Conservation (phyloP, 805 yeast genomes). For the Wickerhamiella slavikovae region DNA sequence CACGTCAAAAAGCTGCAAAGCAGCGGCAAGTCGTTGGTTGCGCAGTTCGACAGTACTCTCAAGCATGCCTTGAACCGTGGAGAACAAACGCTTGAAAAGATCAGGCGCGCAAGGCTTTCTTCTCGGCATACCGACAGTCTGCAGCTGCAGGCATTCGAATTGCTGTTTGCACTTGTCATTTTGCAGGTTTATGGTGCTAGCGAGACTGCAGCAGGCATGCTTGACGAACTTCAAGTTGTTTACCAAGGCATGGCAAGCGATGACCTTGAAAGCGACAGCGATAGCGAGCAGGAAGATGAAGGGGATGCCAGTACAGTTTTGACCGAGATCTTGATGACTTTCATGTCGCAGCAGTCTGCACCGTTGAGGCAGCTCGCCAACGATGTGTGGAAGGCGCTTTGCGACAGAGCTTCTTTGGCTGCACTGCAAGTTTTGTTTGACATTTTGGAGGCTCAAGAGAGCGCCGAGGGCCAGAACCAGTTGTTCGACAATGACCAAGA, state of each 20-base stretch:
- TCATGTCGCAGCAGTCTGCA: conserved; percentile 35
- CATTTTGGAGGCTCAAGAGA: conserved; percentile 46
- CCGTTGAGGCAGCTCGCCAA: conserved; percentile 36
- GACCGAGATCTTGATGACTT: conserved; percentile 37
- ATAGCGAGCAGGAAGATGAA: conserved; percentile 17
- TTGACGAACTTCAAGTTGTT: conserved; percentile 51
- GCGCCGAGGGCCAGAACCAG: conserved; percentile 56
- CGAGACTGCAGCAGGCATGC: conserved; percentile 50
- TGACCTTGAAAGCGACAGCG: conserved; percentile 15
- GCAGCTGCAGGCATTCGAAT: conserved; percentile 46
- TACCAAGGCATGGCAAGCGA: conserved; percentile 26
- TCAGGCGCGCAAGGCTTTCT: conserved; percentile 20
- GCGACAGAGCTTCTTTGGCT: conserved; percentile 23
- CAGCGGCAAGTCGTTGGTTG: conserved; percentile 13
- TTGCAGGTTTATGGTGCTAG: conserved; percentile 57
- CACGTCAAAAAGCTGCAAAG: conserved; percentile 8
- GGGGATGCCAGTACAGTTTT: conserved; percentile 28
- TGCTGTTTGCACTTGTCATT: conserved; percentile 54
- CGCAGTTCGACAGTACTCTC: conserved; percentile 40
- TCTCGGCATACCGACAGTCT: conserved; percentile 19
- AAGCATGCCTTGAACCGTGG: conserved; percentile 27
- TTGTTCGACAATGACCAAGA: conserved; percentile 48
- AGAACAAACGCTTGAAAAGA: conserved; percentile 26
- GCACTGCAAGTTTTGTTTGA: conserved; percentile 33
- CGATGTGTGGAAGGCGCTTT: conserved; percentile 35